Evolutionary conservation across 2,329 filamentous ascomycete species (phyloP), one percentile per base, ranked within the genome.

Genomic region (Lasiodiplodia citricola): DNA sequence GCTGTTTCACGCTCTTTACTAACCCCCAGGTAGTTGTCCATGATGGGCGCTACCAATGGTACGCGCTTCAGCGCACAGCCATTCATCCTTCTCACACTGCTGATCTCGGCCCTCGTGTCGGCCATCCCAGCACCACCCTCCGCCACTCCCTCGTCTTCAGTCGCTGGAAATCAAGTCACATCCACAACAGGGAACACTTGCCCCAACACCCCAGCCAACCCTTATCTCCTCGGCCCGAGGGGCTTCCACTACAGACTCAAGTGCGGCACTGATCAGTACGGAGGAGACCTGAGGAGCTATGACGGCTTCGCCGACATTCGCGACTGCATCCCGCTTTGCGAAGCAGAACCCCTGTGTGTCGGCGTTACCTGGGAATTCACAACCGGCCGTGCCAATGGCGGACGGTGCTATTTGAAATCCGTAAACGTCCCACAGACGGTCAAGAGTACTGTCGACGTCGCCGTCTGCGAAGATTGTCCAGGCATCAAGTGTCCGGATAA

Each of bases 171-270:
- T 6, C 28, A 47, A 14, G 47, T 47, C 11, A 18, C 52, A n/a
- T 25, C 60, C 14, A 50, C 28, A 1, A 51, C 44, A 7, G 56
- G 56, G 6, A 31, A 52, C 37, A 16, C 31, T 16, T 60, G 55
- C 28, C 55, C 65, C n/a, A 28, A 11, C 4, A 7, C 10, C 14
- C 25, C 28, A 8, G 31, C 31, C 10, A 50, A 37, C n/a, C 44
- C 44, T 14, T 50, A 25, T 14, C 28, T 60, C n/a, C 8, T 21
- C 1, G 65, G 55, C 21, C 16, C 41, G 10, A 60, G 55, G 10
- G 65, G 55, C 8, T 67, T 51, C 44, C 65, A 67, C 14, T 67
- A 67, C 47, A 44, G 35, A 23, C 3, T 67, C n/a, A 6, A n/a
- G 10, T 67, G 65, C 14, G 41, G 21, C 31, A 52, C 60, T 4